phyloP scores from a whole-genome alignment of 2,329 filamentous ascomycete species.

The Sarocladium strictum region DNA sequence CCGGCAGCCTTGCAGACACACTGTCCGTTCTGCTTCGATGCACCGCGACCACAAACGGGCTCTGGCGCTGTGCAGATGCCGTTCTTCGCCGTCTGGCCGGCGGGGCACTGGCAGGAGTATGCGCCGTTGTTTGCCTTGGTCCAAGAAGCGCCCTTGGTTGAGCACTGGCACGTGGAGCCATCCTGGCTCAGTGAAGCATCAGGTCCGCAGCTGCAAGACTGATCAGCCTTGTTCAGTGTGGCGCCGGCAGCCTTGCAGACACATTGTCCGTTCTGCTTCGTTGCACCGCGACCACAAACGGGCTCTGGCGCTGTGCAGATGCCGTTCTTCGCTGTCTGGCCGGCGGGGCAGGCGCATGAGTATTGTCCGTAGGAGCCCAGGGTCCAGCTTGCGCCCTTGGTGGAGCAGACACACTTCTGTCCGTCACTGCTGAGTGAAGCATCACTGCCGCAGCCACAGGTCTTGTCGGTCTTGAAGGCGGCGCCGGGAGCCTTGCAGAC shows the following conservation, averaged over 20 bases:
- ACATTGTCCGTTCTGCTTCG: not conserved
- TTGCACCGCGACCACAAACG: not conserved
- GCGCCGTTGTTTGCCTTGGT: not conserved
- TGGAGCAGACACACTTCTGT: not conserved
- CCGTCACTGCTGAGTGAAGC: conserved; percentile 1
- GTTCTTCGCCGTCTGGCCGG: not conserved
- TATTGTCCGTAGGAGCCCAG: not conserved
- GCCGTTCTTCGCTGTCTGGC: not conserved
- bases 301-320: not conserved
- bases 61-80: not conserved
- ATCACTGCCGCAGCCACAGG: not conserved
- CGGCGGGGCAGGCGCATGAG: not conserved
- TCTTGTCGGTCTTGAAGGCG: not conserved
- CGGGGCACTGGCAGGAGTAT: not conserved
- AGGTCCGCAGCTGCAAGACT: conserved; percentile 1
- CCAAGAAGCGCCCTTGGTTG: not conserved
- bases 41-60: not conserved
- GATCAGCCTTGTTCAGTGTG: not conserved
- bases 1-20: conserved; percentile 3
- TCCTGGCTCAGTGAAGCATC: not conserved
- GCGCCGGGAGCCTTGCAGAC: conserved; percentile 1
- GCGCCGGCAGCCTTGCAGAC: conserved; percentile 2
- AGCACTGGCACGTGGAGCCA: conserved; percentile 1
- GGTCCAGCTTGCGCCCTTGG: not conserved
- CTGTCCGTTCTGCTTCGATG: not conserved